Base-by-base conservation (phyloP, 2,329 filamentous ascomycete genomes). In the Drechmeria coniospora region DNA sequence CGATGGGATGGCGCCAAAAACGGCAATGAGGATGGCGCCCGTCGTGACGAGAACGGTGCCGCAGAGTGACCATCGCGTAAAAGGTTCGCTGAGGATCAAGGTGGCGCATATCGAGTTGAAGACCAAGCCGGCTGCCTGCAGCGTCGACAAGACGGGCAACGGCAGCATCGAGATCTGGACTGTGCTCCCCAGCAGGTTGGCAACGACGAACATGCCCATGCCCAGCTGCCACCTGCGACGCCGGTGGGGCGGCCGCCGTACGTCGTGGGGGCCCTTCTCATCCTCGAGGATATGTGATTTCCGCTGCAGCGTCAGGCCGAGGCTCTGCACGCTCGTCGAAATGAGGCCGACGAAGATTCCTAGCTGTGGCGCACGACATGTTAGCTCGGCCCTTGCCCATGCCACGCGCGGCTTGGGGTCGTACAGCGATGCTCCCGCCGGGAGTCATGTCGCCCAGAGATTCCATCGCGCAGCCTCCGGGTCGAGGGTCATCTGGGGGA, bases 21-120 rank as follows among this genome's bases (percentile, higher is more conserved):
- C 74, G 22, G 83, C 90, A 42, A 98, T 95, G 35, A 98, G 57
- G 5, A 92, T 62, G n/a, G 90, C 90, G 29, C 90, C 90, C 14
- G 63, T 64, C 36, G 82, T 87, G 23, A 95, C 90, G 27, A 98
- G 69, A 28, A 90, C 44, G 2, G 90, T 98, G 21, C 90, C 90
- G 44, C 81, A 70, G 21, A 92, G 65, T n/a, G 87, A 94, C 68
- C 84, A 92, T 50, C 70, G 72, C 28, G 90, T 95, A 55, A 95
- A 98, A 4, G 86, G 82, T 54, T 98, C 87, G 45, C 79, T 77
- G 26, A 98, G 68, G 44, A 95, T 82, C 32, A 95, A 59, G 24
- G 84, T 92, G 35, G 90, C 90, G 64, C 92, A 93, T 53, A 95
- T 83, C 32, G 87, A 93, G 61, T 98, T 98, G 65, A 98, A 98